Conservation (phyloP, 1,139 yeast genomes). For the Candida labiduridarum region DNA sequence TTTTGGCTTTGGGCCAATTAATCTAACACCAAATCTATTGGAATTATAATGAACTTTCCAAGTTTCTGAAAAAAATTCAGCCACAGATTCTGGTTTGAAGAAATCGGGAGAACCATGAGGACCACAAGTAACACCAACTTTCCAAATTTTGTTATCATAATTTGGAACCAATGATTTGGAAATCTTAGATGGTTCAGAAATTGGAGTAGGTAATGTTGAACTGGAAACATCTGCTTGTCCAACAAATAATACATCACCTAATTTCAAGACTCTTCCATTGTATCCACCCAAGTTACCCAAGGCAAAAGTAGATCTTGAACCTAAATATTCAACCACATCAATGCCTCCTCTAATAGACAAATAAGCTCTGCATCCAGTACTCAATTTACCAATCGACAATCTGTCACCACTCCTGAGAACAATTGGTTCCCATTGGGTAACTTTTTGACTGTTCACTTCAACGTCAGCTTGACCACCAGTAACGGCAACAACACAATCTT, state of each 20-base stretch:
- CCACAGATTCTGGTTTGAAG: slow-evolving; percentile 74
- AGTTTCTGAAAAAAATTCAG: slow-evolving; percentile 69
- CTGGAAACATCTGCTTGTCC: slow-evolving; percentile 75
- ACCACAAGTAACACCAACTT: slow-evolving; percentile 91
- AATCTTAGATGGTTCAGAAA: slow-evolving; percentile 58
- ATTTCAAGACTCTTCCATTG: slow-evolving; percentile 87
- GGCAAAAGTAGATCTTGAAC: slow-evolving; percentile 96
- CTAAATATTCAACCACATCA: slow-evolving; percentile 91
- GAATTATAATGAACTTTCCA: slow-evolving; percentile 98
- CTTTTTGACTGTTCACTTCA: slow-evolving; percentile 61
- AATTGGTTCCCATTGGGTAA: slow-evolving; percentile 68
- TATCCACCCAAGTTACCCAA: slow-evolving; percentile 93
- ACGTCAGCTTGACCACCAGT: slow-evolving; percentile 83
- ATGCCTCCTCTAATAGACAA: slow-evolving; percentile 90
- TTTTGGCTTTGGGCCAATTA: slow-evolving; percentile 92
- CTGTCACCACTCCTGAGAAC: slow-evolving; percentile 71
- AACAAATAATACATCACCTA: slow-evolving; percentile 88
- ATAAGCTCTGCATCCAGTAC: slow-evolving; percentile 85
- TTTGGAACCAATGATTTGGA: slow-evolving; percentile 64
- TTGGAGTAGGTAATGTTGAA: slow-evolving; percentile 73
- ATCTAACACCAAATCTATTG: slow-evolving; percentile 91
- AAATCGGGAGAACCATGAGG: slow-evolving; percentile 98
- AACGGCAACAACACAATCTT: slow-evolving; percentile 72
- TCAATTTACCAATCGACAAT: slow-evolving; percentile 76
- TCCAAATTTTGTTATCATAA: slow-evolving; percentile 66